Base-by-base conservation (phyloP, 768 basidiomycete genomes). In the Lactarius hatsudake region DNA sequence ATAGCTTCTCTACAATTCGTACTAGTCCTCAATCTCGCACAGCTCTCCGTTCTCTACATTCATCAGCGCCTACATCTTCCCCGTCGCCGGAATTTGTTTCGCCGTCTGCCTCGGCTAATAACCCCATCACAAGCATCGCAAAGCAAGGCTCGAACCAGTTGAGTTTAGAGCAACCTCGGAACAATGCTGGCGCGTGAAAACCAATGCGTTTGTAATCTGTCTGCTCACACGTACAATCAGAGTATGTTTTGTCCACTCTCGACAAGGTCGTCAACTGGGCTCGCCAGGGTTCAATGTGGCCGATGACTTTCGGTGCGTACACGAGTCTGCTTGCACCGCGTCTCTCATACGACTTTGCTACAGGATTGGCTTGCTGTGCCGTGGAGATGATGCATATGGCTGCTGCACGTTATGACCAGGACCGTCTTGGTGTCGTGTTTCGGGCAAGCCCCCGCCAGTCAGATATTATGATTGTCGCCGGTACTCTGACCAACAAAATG, bases 381-480 rank as follows among this genome's bases (percentile, higher is more conserved):
- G 97, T 99, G 38, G 97, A 99, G 81, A 93, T 94, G 91, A 98
- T 97, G 96, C 97, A 99, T 81, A 96, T 98, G 95, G 97, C 97
- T 59, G 96, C 97, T 51, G 93, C 97, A 20, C 88, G 97, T 65
- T 99, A 98, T 77, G 97, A 99, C 78, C 97, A 98, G 77, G 97
- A 99, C 77, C 87, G 97, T 68, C 82, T 99, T 38, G 97, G 97
- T 70, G 89, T 98, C 65, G 92, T 99, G 51, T 99, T 99, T 83
- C 94, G 97, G 81, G 97, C 96, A n/a, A 94, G 90, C 81, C 97
- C 97, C 55, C 90, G 97, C 68, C 93, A 98, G 80, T 93, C 91
- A 68, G 94, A 97, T 75, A 91, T 97, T 75, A 98, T 98, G 96
- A 99, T 99, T 75, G 97, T 99, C 55, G 96, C 96, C 58, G 97